Percentiles rank a stretch among this genome's conserved stretches.
Evolutionary conservation across 1,284 basidiomycete species (phyloP).

Genomic region (Singerocomus inundabilis): DNA sequence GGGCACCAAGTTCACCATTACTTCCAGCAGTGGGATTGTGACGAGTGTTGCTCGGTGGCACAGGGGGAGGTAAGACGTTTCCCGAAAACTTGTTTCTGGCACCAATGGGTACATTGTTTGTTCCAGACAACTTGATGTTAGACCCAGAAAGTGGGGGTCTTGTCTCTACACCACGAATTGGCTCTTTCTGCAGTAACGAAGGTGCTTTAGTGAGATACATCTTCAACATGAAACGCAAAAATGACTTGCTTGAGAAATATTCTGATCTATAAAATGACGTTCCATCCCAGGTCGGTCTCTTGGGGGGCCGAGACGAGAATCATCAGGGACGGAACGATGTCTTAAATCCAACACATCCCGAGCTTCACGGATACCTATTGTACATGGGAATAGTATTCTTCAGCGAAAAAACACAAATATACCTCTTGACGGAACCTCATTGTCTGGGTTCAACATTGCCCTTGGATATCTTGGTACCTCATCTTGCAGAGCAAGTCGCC

Average conservation of each 20-base stretch:
- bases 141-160: conserved; percentile 17
- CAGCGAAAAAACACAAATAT: background rate
- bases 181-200: conserved; percentile 24
- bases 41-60: background rate
- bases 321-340: conserved; percentile 18
- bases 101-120: conserved; percentile 34
- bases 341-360: conserved; percentile 25
- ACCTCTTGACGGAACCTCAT: conserved; percentile 23
- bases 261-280: conserved; percentile 22
- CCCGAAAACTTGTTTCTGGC: conserved; percentile 24
- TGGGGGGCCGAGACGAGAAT: conserved; percentile 13
- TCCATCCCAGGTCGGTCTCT: conserved; percentile 26
- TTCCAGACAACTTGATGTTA: conserved; percentile 34
- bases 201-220: background rate
- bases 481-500: conserved; percentile 24
- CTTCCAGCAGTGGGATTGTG: conserved; percentile 10
- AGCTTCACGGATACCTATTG: conserved; percentile 20
- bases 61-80: conserved; percentile 1
- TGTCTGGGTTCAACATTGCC: conserved; percentile 37
- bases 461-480: conserved; percentile 38
- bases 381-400: background rate
- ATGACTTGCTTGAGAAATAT: conserved; percentile 19
- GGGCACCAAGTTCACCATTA: conserved; percentile 23
- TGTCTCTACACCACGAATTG: conserved; percentile 17
- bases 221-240: background rate